These are phyloP conservation scores for Heritiera littoralis DNA, from an alignment of 345 rosid species.

Conservation along the genomic window DNA sequence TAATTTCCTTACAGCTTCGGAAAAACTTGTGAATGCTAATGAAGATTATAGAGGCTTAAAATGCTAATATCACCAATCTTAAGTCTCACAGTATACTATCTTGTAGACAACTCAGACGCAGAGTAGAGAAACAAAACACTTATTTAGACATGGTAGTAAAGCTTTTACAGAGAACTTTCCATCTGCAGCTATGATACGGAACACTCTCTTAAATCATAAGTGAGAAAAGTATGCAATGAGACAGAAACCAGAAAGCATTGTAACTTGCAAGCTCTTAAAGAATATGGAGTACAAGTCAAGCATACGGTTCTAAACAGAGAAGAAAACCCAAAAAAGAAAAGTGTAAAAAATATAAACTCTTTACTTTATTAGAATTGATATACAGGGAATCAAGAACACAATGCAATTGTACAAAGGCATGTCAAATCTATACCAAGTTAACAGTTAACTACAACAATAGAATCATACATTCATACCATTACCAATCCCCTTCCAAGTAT, in stretches of 20 bases:
- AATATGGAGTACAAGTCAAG: not conserved
- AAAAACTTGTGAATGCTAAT: not conserved
- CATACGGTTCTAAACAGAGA: not conserved
- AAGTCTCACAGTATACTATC: not conserved
- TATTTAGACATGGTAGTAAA: not conserved
- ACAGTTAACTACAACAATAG: not conserved
- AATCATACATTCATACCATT: slow-evolving; percentile 2
- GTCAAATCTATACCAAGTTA: not conserved
- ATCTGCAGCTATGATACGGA: not conserved
- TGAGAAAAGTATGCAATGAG: not conserved
- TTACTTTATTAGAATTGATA: slow-evolving; percentile 17
- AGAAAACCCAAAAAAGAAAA: not conserved
- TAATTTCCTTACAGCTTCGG: not conserved
- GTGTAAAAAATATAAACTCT: not conserved
- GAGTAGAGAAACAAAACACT: not conserved
- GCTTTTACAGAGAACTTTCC: not conserved
- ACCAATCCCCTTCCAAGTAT: not conserved
- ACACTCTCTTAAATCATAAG: not conserved
- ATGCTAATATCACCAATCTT: not conserved
- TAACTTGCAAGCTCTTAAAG: not conserved
- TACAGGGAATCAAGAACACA: not conserved
- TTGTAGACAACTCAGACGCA: not conserved
- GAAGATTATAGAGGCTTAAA: not conserved
- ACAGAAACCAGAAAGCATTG: not conserved
- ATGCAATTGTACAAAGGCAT: not conserved